These are phyloP conservation scores for Sporothrix mexicana DNA, from an alignment of 2,329 filamentous ascomycete species.

Conservation along the genomic window DNA sequence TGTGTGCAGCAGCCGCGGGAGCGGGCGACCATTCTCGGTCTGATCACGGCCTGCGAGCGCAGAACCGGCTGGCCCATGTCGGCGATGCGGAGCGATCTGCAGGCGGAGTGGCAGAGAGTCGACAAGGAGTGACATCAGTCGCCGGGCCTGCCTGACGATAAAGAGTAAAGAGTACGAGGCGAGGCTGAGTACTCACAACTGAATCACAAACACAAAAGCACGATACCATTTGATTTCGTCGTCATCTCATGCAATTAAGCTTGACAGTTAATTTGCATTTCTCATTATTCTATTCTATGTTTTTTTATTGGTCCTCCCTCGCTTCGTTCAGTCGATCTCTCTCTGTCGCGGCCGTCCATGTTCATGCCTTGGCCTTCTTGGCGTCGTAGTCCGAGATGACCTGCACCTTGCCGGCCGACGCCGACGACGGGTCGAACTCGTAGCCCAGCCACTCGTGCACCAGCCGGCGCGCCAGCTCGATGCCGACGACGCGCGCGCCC, in stretches of 20 bases:
- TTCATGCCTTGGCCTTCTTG: not conserved
- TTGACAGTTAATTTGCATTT: not conserved
- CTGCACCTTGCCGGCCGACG: constrained; percentile 61
- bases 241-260: not conserved
- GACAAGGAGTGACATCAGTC: not conserved
- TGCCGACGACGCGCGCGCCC: constrained; percentile 80
- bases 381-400: constrained; percentile 44
- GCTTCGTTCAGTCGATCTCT: not conserved
- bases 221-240: constrained; percentile 3
- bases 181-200: too few species aligned
- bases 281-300: constrained; percentile 6
- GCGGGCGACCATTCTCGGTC: constrained; percentile 46
- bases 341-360: not conserved
- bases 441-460: constrained; percentile 84
- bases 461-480: constrained; percentile 78
- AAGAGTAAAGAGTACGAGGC: too few species aligned
- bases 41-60: constrained; percentile 48
- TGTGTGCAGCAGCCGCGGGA: constrained; percentile 49
- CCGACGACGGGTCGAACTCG: constrained; percentile 70
- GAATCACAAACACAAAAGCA: constrained; percentile 4
- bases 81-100: constrained; percentile 21
- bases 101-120: constrained; percentile 22
- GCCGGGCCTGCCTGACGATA: not conserved
- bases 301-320: not conserved
- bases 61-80: constrained; percentile 47